These are phyloP conservation scores for Heliophila coronopifolia DNA, from an alignment of 441 rosid genomes.

Conservation along the genomic window DNA sequence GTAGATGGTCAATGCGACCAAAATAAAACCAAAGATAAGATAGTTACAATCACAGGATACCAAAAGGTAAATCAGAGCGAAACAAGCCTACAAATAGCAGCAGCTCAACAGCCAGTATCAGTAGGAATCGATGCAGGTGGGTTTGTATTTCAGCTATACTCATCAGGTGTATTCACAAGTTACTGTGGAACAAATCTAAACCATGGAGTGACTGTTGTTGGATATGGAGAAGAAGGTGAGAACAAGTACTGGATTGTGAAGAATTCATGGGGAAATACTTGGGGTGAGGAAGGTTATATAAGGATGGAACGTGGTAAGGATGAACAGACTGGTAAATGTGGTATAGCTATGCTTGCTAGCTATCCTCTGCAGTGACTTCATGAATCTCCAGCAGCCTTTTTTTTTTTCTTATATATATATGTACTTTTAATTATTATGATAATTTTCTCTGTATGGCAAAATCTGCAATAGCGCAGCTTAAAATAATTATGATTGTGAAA, in stretches of 20 bases:
- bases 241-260: constrained; percentile 38
- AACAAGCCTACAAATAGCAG: constrained; percentile 30
- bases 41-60: constrained; percentile 32
- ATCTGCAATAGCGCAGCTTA: too few relatives aligned
- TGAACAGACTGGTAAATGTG: constrained; percentile 35
- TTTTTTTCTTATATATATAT: too few relatives aligned
- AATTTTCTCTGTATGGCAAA: too few relatives aligned
- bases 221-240: constrained; percentile 36
- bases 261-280: constrained; percentile 39
- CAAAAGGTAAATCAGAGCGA: constrained; percentile 32
- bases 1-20: too few relatives aligned
- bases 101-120: constrained; percentile 38
- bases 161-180: constrained; percentile 29
- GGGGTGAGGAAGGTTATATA: constrained; percentile 40
- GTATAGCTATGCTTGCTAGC: constrained; percentile 34
- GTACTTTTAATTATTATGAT: too few relatives aligned
- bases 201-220: constrained; percentile 38
- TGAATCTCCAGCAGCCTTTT: too few relatives aligned
- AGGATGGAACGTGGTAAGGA: constrained; percentile 36
- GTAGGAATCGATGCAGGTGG: constrained; percentile 31
- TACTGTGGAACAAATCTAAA: constrained; percentile 29
- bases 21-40: constrained; percentile 3
- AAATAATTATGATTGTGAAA: too few relatives aligned
- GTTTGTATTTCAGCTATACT: constrained; percentile 30
- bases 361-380: too few relatives aligned